Conservation (phyloP, 2,329 filamentous ascomycete species). For the Fusarium metavorans region DNA sequence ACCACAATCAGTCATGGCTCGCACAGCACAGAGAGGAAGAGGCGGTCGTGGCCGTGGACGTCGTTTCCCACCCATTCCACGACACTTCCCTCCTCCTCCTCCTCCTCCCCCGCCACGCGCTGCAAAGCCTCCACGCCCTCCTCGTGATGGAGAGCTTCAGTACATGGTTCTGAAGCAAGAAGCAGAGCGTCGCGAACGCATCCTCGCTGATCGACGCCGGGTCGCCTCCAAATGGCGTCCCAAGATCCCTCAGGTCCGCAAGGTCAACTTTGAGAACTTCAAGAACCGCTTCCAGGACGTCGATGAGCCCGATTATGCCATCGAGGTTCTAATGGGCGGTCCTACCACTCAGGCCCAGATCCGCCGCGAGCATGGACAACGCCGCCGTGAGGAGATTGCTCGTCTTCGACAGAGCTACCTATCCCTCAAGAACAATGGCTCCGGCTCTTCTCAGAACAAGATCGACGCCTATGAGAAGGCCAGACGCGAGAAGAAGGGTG, state of each 20-base stretch:
- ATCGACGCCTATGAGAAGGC: slow-evolving; percentile 32
- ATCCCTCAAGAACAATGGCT: slow-evolving; percentile 9
- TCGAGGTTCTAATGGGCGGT: slow-evolving; percentile 55
- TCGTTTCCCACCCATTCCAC: background rate
- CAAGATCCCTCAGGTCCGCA: slow-evolving; percentile 56
- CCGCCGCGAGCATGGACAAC: slow-evolving; percentile 52
- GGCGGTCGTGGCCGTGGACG: slow-evolving; percentile 18
- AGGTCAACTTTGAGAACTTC: slow-evolving; percentile 58
- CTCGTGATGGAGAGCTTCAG: slow-evolving; percentile 45
- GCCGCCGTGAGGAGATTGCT: slow-evolving; percentile 53
- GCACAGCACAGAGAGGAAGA: slow-evolving; percentile 16
- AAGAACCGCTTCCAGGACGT: slow-evolving; percentile 55
- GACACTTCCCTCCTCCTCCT: background rate
- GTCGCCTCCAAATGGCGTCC: slow-evolving; percentile 53
- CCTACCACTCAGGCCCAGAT: slow-evolving; percentile 52
- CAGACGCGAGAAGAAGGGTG: slow-evolving; percentile 41
- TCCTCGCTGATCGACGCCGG: slow-evolving; percentile 51
- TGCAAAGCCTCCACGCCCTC: slow-evolving; percentile 15
- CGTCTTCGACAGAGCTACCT: slow-evolving; percentile 49
- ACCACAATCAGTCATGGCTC: slow-evolving; percentile 27
- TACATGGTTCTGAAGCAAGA: slow-evolving; percentile 50
- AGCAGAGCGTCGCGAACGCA: slow-evolving; percentile 52
- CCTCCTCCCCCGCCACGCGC: background rate
- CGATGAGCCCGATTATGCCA: slow-evolving; percentile 52
- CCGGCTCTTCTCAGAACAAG: slow-evolving; percentile 8